Conservation (phyloP, 192 early-diverging fungal species). For the Glomus cerebriforme region DNA sequence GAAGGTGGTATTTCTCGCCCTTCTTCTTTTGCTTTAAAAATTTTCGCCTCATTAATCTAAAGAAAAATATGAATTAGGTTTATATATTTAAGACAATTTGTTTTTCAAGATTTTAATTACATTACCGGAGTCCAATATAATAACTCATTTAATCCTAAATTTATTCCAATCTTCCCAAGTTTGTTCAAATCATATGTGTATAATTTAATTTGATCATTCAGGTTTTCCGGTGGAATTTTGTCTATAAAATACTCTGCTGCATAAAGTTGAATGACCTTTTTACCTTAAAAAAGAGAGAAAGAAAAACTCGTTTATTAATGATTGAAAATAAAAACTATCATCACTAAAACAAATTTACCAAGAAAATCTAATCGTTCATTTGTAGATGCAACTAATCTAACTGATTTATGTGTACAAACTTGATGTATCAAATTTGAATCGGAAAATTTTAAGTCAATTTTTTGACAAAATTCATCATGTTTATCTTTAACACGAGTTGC, state of each 20-base stretch:
- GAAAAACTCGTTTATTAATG: background rate
- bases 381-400: background rate
- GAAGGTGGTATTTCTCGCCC: background rate
- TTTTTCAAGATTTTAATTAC: background rate
- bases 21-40: background rate
- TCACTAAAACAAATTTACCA: background rate
- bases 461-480: background rate
- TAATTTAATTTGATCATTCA: background rate
- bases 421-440: conserved; percentile 13
- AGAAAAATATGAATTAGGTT: background rate
- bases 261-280: conserved; percentile 21
- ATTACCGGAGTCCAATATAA: conserved; percentile 14
- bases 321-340: background rate
- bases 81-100: background rate
- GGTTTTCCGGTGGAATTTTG: background rate
- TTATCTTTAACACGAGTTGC: background rate
- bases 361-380: conserved; percentile 24
- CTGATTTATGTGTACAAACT: conserved; percentile 24
- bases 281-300: background rate
- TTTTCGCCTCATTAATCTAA: conserved; percentile 3
- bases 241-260: conserved; percentile 10
- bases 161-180: conserved; percentile 18
- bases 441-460: conserved; percentile 11
- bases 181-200: background rate
- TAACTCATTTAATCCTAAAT: conserved; percentile 23